Base-by-base conservation (phyloP, 1,139 yeast species). In the Hyphopichia wangnamkhiaoensis region DNA sequence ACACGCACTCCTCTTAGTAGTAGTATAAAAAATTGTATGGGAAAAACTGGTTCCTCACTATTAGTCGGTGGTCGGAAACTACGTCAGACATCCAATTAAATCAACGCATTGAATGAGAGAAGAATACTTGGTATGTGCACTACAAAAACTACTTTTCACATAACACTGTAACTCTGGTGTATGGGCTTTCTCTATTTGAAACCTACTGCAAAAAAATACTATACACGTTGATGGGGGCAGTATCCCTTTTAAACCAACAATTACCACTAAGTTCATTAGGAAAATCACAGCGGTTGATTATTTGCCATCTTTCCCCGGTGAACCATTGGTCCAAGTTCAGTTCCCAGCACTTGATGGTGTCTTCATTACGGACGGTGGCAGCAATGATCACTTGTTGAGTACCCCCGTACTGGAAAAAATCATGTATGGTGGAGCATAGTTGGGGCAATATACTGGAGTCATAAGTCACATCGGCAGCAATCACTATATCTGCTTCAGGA, bases 401-500 rank as follows among this genome's bases (percentile, higher is more conserved):
- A 4, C 71, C 70, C 12, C 37, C 24, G 5, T 40, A 42, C 0
- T 43, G 45, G 32, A 78, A 59, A 26, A 72, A 69, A 21, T 68
- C 69, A 2, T 53, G 45, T 1, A 89, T 57, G 9, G 85, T 75
- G 3, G 55, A 46, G 3, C 81, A 72, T 35, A 90, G 66, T n/a
- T 62, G 62, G 0, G 79, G 79, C n/a, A 86, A 70, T 2, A 80
- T 68, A 3, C 76, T 64, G 1, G 78, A 59, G 54, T 91, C 97
- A 59, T 87, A 91, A 0, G 96, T 88, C 21, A 90, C 87, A 58
- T 89, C 96, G 0, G 96, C 93, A 0, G 91, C 96, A 2, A 89
- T 57, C 0, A 86, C 59, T 1, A 79, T 59, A 49, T 81, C 80
- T 10, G 67, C 57, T 4, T 49, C 48, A 0, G 57, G 56, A 5